These are phyloP conservation scores for Cordyceps farinosa DNA, from an alignment of 2,329 filamentous ascomycete species.

Conservation along the genomic window DNA sequence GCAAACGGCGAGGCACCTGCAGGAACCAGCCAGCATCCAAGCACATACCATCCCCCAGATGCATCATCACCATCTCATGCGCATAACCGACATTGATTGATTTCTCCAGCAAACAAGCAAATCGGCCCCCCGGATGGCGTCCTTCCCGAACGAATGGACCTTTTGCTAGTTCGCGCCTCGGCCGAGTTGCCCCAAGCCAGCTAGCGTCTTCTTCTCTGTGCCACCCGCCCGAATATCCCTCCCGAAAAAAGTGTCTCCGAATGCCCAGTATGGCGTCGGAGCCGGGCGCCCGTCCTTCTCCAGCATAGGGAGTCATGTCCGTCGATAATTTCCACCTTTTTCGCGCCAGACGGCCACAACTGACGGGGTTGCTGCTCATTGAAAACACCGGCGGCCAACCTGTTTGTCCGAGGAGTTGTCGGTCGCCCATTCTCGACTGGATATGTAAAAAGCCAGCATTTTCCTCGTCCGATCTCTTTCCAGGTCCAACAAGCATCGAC, in stretches of 20 bases:
- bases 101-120: background rate
- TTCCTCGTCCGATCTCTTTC: background rate
- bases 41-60: background rate
- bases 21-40: background rate
- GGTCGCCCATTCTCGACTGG: background rate
- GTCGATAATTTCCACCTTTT: conserved; percentile 13
- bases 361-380: background rate
- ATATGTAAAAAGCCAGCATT: conserved; percentile 1
- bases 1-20: background rate
- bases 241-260: background rate
- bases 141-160: background rate
- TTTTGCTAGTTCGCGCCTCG: background rate
- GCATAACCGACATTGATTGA: background rate
- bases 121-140: background rate
- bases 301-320: background rate
- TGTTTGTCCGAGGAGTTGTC: background rate
- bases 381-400: background rate
- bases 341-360: background rate
- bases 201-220: conserved; percentile 1
- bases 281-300: background rate
- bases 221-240: background rate
- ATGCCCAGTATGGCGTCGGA: conserved; percentile 1
- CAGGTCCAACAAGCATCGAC: background rate
- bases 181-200: conserved; percentile 8
- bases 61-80: background rate